A percentile compares a stretch with the other conserved stretches of the same genome.
phyloP scores from a whole-genome alignment of 352 stramenopile species.

The Aphanomyces cochlioides region DNA sequence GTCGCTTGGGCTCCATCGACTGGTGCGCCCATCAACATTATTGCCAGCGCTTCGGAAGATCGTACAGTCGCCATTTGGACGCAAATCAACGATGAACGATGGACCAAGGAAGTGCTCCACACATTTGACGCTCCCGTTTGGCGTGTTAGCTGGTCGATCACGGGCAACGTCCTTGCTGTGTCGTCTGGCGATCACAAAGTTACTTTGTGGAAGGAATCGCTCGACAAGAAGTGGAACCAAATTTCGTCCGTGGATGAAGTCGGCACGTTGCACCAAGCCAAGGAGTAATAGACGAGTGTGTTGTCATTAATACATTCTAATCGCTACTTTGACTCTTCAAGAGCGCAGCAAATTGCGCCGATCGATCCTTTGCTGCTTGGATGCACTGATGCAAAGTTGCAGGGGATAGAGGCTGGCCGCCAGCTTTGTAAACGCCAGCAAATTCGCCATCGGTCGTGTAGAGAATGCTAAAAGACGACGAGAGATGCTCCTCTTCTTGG shows the following conservation, averaged over 20 bases:
- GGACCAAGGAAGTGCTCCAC: constrained; percentile 91
- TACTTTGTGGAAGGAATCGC: constrained; percentile 97
- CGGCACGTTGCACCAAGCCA: constrained; percentile 57
- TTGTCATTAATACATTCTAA: not conserved
- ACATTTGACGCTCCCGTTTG: constrained; percentile 96
- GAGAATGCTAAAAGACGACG: constrained; percentile 54
- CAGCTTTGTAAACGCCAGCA: constrained; percentile 67
- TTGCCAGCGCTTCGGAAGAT: constrained; percentile 90
- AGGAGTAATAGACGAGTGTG: constrained; percentile 14
- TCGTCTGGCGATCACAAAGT: constrained; percentile 96
- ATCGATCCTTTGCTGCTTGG: constrained; percentile 44
- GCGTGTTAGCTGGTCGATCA: constrained; percentile 98
- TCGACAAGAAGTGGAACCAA: constrained; percentile 96
- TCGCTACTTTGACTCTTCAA: not conserved
- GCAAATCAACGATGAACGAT: constrained; percentile 70
- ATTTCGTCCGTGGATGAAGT: constrained; percentile 87
- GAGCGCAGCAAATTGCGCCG: not conserved
- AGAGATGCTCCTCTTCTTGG: constrained; percentile 63
- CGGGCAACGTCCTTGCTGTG: constrained; percentile 97
- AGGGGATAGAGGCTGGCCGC: constrained; percentile 46
- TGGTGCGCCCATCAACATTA: constrained; percentile 90
- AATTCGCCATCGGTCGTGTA: constrained; percentile 60
- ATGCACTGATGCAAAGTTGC: constrained; percentile 62
- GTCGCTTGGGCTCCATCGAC: constrained; percentile 96
- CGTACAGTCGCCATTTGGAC: constrained; percentile 96